Base-by-base conservation (phyloP, 2,329 filamentous ascomycete species). In the Seiridium cupressi region DNA sequence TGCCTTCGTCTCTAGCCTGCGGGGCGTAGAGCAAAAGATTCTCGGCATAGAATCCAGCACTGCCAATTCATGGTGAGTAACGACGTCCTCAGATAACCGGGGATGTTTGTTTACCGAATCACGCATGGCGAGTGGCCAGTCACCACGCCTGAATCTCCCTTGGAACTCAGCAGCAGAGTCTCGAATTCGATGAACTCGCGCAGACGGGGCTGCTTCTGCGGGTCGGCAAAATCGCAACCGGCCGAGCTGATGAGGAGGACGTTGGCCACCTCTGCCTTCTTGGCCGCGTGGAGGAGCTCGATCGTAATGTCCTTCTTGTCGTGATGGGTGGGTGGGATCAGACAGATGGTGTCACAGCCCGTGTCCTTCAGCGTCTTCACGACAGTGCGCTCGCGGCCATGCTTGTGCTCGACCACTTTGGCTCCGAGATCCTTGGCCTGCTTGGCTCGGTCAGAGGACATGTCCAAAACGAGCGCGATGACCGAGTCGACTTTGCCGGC, bases 101-200 rank as follows among this genome's bases (percentile, higher is more conserved):
- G 7, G 7, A 8, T 8, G 2, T 42, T 7, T 2, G 2, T 13
- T 42, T 42, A 42, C 38, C 38, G 38, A 8, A 42, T 42, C 13
- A 42, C 38, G 13, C 38, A 42, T 7, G 38, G 77, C 10, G 77
- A 81, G 62, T 76, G 71, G 1, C 78, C 79, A 3, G 75, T 68
- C 3, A 67, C 54, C 0, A 72, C 76, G 5, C 60, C 67, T 0
- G 73, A 46, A 63, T 81, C 77, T 0, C 80, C 80, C 63, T 84
- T 83, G 6, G 70, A 59, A 5, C 68, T 67, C 65, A 83, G 62
- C 11, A 81, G 73, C 55, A 76, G 42, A 7, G 64, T 67, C 68
- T 84, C 81, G 4, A 84, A 65, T 54, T 83, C 78, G 51, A 84
- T 77, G 63, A 84, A 84, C 70, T 83, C 78, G 1, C 81, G 72